A percentile compares a stretch with the other conserved stretches of the same genome.
phyloP scores from a whole-genome alignment of 2,329 filamentous ascomycete species.

The Neopestalotiopsis clavispora region DNA sequence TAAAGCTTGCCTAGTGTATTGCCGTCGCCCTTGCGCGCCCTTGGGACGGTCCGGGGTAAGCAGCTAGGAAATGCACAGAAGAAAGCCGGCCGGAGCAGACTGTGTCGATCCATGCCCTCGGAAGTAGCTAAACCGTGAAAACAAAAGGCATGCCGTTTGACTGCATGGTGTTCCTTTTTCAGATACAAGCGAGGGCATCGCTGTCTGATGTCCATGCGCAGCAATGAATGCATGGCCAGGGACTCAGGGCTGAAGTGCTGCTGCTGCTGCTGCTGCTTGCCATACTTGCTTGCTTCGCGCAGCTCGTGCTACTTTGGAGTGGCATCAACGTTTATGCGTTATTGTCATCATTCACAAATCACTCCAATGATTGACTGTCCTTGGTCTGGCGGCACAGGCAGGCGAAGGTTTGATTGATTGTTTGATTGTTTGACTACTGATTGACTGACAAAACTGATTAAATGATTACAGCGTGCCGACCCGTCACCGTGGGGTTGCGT shows the following conservation, averaged over 20 bases:
- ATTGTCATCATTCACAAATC: not conserved
- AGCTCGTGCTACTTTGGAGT: not conserved
- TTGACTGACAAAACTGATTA: not conserved
- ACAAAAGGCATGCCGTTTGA: not conserved
- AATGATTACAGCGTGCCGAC: slow-evolving; percentile 1
- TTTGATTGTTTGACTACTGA: not conserved
- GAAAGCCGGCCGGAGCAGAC: not conserved
- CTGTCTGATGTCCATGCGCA: not conserved
- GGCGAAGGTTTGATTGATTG: not conserved
- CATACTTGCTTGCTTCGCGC: not conserved
- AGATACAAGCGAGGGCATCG: slow-evolving; percentile 2
- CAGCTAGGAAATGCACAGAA: slow-evolving; percentile 5
- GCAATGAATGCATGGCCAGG: not conserved
- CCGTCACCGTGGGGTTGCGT: not conserved
- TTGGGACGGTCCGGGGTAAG: slow-evolving; percentile 3
- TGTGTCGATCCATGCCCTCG: slow-evolving; percentile 2
- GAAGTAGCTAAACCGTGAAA: not conserved
- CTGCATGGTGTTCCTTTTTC: not conserved
- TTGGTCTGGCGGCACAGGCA: not conserved
- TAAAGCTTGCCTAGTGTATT: not conserved
- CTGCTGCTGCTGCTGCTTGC: not conserved
- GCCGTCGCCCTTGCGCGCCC: not conserved
- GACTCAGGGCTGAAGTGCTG: slow-evolving; percentile 8
- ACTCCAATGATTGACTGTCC: not conserved
- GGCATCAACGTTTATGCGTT: not conserved